Base-by-base conservation (phyloP, 768 basidiomycete species). In the Boletus reticuloceps region DNA sequence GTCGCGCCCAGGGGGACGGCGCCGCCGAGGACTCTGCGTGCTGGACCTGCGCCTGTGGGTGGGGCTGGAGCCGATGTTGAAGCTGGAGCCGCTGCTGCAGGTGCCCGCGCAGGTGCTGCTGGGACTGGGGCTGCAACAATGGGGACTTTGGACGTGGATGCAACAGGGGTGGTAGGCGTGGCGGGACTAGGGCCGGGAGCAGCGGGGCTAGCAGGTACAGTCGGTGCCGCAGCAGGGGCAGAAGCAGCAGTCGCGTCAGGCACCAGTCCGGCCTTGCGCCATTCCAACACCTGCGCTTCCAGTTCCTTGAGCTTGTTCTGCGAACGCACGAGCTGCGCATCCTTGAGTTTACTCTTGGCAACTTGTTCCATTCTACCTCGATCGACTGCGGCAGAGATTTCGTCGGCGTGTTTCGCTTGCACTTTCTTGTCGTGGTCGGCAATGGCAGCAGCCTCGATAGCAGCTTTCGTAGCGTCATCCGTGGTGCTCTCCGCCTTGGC, bases 261-360 rank as follows among this genome's bases (percentile, higher is more conserved):
- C 40, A 83, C 40, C 3, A 78, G 42, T 4, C 84, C 83, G 1
- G 74, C 69, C 45, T 79, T 78, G 59, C 77, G 77, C 80, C 80
- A 82, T 55, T 80, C 80, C 40, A 80, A 67, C 36, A 88, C 79
- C 54, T 84, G 81, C 12, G 77, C 76, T 63, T 91, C 88, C 36
- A 89, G 74, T 8, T 86, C 84, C 72, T 89, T 91, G 47, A 89
- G 73, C 53, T 77, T 80, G 53, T 72, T 73, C 64, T 88, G 82
- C 11, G 81, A 74, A 48, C 75, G 80, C 31, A 83, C 76, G n/a
- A 91, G 72, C 59, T 87, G 87, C 2, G 75, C 72, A 59, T 92
- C 89, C 71, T 90, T 91, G 41, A 91, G 60, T 66, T 86, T 88
- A 34, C 72, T 66, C 72, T 86, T 88, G 22, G 82, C 75, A 2